These are phyloP conservation scores for Hanseniaspora guilliermondii DNA, from an alignment of 805 yeast genomes.

Conservation along the genomic window DNA sequence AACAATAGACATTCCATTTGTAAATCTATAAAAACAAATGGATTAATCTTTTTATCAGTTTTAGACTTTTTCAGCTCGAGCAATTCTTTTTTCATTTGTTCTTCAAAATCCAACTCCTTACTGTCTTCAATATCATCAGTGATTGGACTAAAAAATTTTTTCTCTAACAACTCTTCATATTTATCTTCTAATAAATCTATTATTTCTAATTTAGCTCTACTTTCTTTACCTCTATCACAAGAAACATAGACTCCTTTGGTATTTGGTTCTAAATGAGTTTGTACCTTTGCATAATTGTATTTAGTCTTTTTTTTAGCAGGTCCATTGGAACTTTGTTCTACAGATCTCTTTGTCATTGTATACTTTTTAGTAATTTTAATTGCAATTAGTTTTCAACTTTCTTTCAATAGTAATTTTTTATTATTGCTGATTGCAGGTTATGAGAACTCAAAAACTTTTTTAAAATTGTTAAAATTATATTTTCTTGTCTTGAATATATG, in stretches of 20 bases:
- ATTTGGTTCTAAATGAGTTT: conserved; percentile 52
- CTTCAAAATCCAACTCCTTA: conserved; percentile 50
- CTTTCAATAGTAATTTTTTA: too few relatives aligned
- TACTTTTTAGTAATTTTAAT: background rate
- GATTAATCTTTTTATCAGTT: conserved; percentile 35
- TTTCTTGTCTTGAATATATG: too few relatives aligned
- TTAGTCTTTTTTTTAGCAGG: background rate
- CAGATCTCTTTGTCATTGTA: background rate
- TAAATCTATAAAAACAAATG: conserved; percentile 40
- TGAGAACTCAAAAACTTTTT: too few relatives aligned
- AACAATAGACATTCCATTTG: conserved; percentile 78
- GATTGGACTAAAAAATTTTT: conserved; percentile 18
- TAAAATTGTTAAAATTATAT: too few relatives aligned
- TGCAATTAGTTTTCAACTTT: background rate
- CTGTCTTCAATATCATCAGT: conserved; percentile 16
- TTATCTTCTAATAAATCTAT: conserved; percentile 45
- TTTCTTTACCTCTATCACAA: conserved; percentile 71
- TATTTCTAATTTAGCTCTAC: conserved; percentile 63
- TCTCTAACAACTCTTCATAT: conserved; percentile 31
- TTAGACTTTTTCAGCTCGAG: conserved; percentile 42
- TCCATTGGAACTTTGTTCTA: background rate
- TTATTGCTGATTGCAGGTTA: too few relatives aligned
- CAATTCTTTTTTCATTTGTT: conserved; percentile 59
- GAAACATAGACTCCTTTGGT: conserved; percentile 84
- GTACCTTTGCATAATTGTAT: conserved; percentile 22